Evolutionary conservation across 306 rosid genomes (phyloP), one percentile per base, ranked within the genome.

Genomic region (Glycine soja): DNA sequence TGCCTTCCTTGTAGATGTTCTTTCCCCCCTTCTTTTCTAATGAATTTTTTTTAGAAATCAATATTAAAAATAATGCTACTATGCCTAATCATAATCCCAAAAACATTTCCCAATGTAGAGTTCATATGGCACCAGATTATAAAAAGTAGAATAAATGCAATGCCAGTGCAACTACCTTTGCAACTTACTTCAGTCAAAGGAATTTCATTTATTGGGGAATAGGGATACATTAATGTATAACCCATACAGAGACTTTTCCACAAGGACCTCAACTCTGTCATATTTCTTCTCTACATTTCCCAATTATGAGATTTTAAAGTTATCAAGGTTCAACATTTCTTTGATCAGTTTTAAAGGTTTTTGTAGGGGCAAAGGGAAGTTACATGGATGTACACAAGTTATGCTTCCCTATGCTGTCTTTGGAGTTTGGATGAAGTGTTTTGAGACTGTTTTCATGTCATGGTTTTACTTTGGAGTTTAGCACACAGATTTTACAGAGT

Each of bases 281-380:
- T 48, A 5, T 62, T 76, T 46, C 10, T 62, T 45, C 15, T 30
- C 70, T 43, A 13, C 59, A 14, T 61, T 78, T 67, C 40, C 70
- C 46, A 38, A 19, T 46, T 46, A 61, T 59, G 18, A 40, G 69
- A 56, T 42, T 68, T 47, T 50, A 7, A 36, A 11, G 40, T 65
- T 65, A 36, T 50, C 54, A 65, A 63, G 36, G 63, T 64, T 64
- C 66, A 77, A 65, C 30, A 65, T 75, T 19, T 45, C 74, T 66
- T 64, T 77, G 2, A 65, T 62, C 34, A 47, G 5, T 36, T 34
- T 51, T 32, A 36, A n/a, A 36, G 46, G 36, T 64, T 65, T 45
- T n/a, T 36, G 10, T 42, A 42, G 69, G 69, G 2, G 32, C 2
- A 1, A 14, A 19, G 24, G 45, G n/a, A 46, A 30, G 30, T 51